A percentile compares a stretch with the other conserved stretches of the same genome.
phyloP scores from a whole-genome alignment of 169 alveolate genomes.

The Plasmodium cynomolgi region DNA sequence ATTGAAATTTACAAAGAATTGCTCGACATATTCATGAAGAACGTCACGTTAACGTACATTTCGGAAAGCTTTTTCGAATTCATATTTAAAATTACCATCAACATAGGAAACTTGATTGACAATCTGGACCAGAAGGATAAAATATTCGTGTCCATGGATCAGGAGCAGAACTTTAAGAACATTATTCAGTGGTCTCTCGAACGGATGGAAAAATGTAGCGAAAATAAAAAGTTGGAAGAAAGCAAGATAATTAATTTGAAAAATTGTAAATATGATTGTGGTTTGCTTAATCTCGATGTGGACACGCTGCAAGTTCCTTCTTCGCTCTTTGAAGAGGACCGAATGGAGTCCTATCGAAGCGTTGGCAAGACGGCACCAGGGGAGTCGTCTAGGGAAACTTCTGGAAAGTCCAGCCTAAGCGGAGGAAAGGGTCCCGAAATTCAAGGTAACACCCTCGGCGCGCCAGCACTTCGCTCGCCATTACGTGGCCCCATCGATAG shows the following conservation, averaged over 20 bases:
- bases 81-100: slow-evolving; percentile 68
- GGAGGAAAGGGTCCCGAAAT: neutral
- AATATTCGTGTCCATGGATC: slow-evolving; percentile 50
- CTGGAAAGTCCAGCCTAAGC: neutral
- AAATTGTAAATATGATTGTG: slow-evolving; percentile 1
- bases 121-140: slow-evolving; percentile 42
- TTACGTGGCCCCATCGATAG: neutral
- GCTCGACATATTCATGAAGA: slow-evolving; percentile 57
- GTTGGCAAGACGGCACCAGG: neutral
- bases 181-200: slow-evolving; percentile 64
- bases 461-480: neutral
- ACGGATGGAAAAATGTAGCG: slow-evolving; percentile 44
- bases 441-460: neutral
- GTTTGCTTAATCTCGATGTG: neutral
- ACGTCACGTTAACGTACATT: slow-evolving; percentile 45
- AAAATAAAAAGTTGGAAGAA: slow-evolving; percentile 33
- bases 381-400: neutral
- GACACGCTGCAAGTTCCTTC: neutral
- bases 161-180: slow-evolving; percentile 42
- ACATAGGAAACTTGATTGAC: slow-evolving; percentile 47
- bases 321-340: neutral
- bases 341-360: slow-evolving; percentile 1
- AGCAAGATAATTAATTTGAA: slow-evolving; percentile 3
- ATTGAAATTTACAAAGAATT: slow-evolving; percentile 71
- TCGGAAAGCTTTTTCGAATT: slow-evolving; percentile 66